Evolutionary conservation across 2,329 filamentous ascomycete species (phyloP), one percentile per base, ranked within the genome.

Genomic region (Bipolaris sorokiniana): DNA sequence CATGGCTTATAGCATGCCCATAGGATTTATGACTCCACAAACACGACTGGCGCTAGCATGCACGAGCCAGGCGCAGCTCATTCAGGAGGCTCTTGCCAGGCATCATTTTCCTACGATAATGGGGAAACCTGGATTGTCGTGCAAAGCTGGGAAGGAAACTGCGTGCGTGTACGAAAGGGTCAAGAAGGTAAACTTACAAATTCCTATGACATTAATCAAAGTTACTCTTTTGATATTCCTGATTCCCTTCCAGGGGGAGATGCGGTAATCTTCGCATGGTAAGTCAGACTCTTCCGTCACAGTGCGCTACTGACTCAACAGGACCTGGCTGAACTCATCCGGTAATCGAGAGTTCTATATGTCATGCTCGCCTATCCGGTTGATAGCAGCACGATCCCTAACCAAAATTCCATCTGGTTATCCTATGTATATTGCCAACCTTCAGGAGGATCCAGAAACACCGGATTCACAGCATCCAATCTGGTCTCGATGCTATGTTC

Each of bases 301-400:
- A n/a, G 26, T 20, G 5, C 31, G n/a, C 13, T 2, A 22, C 49
- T 51, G 7, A 51, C 49, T 46, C 7, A 46, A 46, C n/a, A 57
- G 42, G 45, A 58, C 55, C 23, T 58, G 18, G 55, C 33, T 58
- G 33, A 58, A 58, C 31, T 77, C 73, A 3, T 81, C 78, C 76
- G 64, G 78, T 53, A 81, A 81, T 53, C 72, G 77, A 53, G 78
- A 81, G 56, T 75, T 79, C 62, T 77, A 75, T 54, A 79, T 78
- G 76, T 77, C 74, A 49, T 81, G 78, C 55, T 77, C 77, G 1
- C 66, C 73, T 15, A 72, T 81, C 20, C 74, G 22, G 50, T 26
- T 58, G 10, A 31, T 53, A 45, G 45, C n/a, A 49, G 3, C 33
- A 53, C 13, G 16, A 18, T 40, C 46, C 5, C 28, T 5, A 10